Conservation (phyloP, 2,329 filamentous ascomycete species). For the Lachnellula occidentalis region DNA sequence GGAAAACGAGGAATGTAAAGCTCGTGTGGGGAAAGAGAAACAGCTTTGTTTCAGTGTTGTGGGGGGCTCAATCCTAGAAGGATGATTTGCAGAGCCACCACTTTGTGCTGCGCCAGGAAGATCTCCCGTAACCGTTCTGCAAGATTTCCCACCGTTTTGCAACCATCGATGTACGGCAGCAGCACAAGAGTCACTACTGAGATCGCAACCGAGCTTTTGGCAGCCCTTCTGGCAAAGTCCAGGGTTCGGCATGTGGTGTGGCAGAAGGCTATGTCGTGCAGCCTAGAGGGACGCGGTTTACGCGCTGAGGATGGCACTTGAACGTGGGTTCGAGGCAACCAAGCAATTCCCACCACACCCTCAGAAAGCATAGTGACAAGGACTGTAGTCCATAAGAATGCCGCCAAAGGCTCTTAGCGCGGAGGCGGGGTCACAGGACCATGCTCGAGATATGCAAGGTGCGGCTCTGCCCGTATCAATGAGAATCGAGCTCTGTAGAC, state of each 20-base stretch:
- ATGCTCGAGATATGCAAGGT: conserved; percentile 8
- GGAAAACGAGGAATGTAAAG: neutral
- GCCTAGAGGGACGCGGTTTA: neutral
- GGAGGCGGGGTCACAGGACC: neutral
- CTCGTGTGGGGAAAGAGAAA: neutral
- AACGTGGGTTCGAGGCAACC: neutral
- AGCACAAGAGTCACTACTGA: neutral
- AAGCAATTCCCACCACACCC: conserved; percentile 2
- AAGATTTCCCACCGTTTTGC: neutral
- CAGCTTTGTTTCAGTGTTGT: neutral
- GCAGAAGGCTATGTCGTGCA: conserved; percentile 2
- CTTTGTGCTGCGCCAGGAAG: neutral
- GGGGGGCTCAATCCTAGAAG: neutral
- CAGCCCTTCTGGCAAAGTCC: neutral
- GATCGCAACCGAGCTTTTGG: neutral
- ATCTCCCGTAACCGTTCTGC: neutral
- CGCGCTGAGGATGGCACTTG: neutral
- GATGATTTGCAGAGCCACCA: neutral
- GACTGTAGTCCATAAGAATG: neutral
- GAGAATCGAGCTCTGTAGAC: conserved; percentile 2
- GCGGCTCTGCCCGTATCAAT: conserved; percentile 16
- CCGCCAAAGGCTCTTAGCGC: neutral
- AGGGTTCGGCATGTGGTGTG: neutral
- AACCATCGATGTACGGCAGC: neutral
- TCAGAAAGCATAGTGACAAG: neutral